phyloP scores from a whole-genome alignment of 2,329 filamentous ascomycete genomes.

The Aureobasidium zeae region DNA sequence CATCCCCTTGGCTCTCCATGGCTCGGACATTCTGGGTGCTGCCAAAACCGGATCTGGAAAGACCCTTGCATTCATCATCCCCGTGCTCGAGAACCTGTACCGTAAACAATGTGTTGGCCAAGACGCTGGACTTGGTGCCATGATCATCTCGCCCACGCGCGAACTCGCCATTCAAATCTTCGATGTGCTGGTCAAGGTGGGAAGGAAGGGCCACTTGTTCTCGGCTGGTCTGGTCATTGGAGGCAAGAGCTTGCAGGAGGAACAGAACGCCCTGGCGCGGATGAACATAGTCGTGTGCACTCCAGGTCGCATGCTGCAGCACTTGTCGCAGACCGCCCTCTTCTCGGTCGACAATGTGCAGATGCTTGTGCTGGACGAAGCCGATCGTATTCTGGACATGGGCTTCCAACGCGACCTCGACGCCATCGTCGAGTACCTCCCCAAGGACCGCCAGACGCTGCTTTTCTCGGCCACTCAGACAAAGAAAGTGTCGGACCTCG shows the following conservation, averaged over 20 bases:
- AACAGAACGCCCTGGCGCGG: slow-evolving; percentile 70
- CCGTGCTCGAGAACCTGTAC: slow-evolving; percentile 86
- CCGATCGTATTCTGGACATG: slow-evolving; percentile 96
- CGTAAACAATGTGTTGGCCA: slow-evolving; percentile 79
- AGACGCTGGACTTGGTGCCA: slow-evolving; percentile 76
- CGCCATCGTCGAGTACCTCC: slow-evolving; percentile 85
- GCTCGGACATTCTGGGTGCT: slow-evolving; percentile 79
- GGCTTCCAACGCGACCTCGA: slow-evolving; percentile 87
- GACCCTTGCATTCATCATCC: slow-evolving; percentile 84
- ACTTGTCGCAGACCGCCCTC: slow-evolving; percentile 84
- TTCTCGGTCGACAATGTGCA: slow-evolving; percentile 87
- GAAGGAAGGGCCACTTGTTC: slow-evolving; percentile 72
- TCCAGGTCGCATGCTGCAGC: slow-evolving; percentile 88
- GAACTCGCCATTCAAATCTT: slow-evolving; percentile 97
- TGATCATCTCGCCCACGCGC: slow-evolving; percentile 88
- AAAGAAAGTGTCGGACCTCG: slow-evolving; percentile 84
- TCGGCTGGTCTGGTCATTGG: slow-evolving; percentile 91
- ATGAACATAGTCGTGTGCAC: slow-evolving; percentile 99
- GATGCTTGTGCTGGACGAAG: slow-evolving; percentile 89
- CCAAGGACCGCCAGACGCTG: slow-evolving; percentile 76
- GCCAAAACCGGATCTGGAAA: slow-evolving; percentile 95
- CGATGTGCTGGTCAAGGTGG: slow-evolving; percentile 82
- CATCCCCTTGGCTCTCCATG: slow-evolving; percentile 79
- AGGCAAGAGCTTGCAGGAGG: slow-evolving; percentile 79
- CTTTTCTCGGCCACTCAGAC: slow-evolving; percentile 96